These are phyloP conservation scores for Miscanthus lutarioriparius DNA, from an alignment of 176 grass and related monocot species.

Conservation along the genomic window DNA sequence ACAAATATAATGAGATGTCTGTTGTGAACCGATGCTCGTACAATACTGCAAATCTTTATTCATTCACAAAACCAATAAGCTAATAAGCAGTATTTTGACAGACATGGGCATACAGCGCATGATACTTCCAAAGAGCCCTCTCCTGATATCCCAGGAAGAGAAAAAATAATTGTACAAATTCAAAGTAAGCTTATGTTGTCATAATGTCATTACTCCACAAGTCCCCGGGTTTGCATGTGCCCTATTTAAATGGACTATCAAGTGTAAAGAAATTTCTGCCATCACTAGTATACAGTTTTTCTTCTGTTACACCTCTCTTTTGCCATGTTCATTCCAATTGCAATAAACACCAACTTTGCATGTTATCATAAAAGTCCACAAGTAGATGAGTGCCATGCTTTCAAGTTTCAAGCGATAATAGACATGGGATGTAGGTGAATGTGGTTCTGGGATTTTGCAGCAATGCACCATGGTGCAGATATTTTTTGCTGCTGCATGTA, in stretches of 20 bases:
- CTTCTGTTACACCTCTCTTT: background rate
- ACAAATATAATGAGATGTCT: background rate
- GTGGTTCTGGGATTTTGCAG: background rate
- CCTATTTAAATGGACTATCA: background rate
- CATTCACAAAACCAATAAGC: background rate
- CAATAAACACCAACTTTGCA: background rate
- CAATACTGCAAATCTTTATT: background rate
- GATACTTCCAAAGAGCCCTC: background rate
- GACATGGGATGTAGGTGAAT: background rate
- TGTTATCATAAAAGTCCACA: background rate
- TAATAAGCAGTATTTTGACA: background rate
- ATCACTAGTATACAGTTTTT: constrained; percentile 10
- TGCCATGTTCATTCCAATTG: background rate
- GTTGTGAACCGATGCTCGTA: background rate
- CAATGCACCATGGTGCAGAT: background rate
- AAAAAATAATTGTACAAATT: background rate
- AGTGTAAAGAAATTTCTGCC: background rate
- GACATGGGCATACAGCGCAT: background rate
- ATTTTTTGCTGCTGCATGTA: background rate
- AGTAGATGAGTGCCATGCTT: background rate
- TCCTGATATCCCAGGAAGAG: background rate
- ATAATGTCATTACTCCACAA: background rate
- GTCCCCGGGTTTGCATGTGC: background rate
- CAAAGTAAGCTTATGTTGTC: background rate
- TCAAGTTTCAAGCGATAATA: background rate